phyloP scores from a whole-genome alignment of 768 basidiomycete species.

The Podaxis sp. region DNA sequence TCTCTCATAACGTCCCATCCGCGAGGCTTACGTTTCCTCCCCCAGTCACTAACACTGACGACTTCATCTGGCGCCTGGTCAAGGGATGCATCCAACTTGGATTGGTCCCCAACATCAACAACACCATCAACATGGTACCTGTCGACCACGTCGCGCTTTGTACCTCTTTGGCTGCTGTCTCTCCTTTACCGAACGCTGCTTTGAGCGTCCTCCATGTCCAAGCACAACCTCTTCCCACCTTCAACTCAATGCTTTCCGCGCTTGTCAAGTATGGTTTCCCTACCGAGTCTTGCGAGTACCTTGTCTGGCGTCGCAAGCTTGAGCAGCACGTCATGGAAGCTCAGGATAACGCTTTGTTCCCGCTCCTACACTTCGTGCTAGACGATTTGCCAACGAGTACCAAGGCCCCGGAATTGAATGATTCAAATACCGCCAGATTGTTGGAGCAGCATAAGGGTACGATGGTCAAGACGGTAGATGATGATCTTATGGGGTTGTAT shows the following conservation, averaged over 20 bases:
- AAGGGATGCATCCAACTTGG: conserved; percentile 99
- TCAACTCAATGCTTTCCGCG: conserved; percentile 79
- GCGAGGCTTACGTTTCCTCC: conserved; percentile 1
- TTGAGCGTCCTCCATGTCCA: conserved; percentile 79
- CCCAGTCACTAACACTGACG: conserved; percentile 95
- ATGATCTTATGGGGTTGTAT: conserved; percentile 79
- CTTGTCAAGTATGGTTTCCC: conserved; percentile 79
- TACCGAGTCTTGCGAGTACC: conserved; percentile 79
- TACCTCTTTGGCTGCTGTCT: conserved; percentile 68
- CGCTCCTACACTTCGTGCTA: conserved; percentile 93
- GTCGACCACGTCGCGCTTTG: conserved; percentile 94
- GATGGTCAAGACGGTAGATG: conserved; percentile 62
- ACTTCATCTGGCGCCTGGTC: conserved; percentile 97
- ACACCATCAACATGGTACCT: conserved; percentile 97
- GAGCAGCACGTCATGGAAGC: conserved; percentile 94
- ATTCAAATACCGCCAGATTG: conserved; percentile 74
- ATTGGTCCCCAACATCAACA: conserved; percentile 94
- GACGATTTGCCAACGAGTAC: conserved; percentile 97
- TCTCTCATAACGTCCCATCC: not conserved
- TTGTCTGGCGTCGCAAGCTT: conserved; percentile 87
- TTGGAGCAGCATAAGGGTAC: conserved; percentile 40
- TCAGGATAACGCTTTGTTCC: conserved; percentile 97
- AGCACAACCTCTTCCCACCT: conserved; percentile 83
- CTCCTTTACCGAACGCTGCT: conserved; percentile 44
- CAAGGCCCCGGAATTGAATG: conserved; percentile 88